phyloP scores from a whole-genome alignment of 2,329 filamentous ascomycete species.

The Sporothrix protearum region DNA sequence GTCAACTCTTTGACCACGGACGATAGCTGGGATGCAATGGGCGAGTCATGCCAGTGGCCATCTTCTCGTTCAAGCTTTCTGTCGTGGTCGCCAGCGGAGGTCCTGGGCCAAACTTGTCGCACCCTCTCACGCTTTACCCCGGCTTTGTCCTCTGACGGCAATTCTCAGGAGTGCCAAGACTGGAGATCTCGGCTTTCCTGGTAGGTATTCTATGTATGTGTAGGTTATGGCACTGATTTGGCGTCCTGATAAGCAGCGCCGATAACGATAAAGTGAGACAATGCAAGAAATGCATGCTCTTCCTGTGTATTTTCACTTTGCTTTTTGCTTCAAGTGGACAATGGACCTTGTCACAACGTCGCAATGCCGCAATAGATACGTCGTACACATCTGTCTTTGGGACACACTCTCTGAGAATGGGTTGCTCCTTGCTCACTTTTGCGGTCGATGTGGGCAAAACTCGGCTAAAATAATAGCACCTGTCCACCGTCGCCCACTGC shows the following conservation, averaged over 20 bases:
- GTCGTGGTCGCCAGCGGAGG: not conserved
- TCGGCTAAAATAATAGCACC: not conserved
- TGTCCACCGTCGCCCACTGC: not conserved
- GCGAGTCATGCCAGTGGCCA: not conserved
- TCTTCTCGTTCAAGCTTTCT: not conserved
- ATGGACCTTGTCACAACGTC: not conserved
- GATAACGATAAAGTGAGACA: not conserved
- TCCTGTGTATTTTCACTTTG: not conserved
- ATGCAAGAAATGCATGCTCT: not conserved
- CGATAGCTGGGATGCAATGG: not conserved
- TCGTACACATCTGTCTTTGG: not conserved
- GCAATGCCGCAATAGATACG: no score
- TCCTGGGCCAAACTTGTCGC: not conserved
- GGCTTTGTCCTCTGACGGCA: not conserved
- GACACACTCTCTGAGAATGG: not conserved
- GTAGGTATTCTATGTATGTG: no score
- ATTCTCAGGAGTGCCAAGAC: not conserved
- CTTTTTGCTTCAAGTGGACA: not conserved
- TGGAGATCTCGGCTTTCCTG: constrained; percentile 6
- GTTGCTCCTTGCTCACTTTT: not conserved
- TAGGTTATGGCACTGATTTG: not conserved
- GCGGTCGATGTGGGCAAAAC: not conserved
- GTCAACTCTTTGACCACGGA: not conserved
- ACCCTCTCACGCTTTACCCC: not conserved
- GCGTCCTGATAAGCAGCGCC: no score